Evolutionary conservation across 2,329 filamentous ascomycete genomes (phyloP).

Genomic region (Xylaria sp.): DNA sequence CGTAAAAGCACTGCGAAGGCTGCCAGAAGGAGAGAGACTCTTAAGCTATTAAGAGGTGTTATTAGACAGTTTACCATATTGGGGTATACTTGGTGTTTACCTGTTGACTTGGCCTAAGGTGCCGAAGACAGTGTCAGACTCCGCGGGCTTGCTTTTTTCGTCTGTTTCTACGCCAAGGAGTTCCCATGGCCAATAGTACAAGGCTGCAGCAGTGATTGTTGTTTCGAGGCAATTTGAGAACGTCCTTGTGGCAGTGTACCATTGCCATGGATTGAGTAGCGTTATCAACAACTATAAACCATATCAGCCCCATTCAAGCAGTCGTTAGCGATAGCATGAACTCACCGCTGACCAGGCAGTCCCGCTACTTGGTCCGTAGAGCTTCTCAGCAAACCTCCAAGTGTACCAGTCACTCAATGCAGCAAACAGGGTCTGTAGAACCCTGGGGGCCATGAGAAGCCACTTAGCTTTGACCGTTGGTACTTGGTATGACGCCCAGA

Average conservation of each 20-base stretch:
- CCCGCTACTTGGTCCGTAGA: constrained; percentile 71
- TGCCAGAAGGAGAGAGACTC: constrained; percentile 73
- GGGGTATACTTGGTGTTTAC: constrained; percentile 32
- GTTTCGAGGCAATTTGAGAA: constrained; percentile 94
- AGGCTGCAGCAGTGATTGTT: constrained; percentile 79
- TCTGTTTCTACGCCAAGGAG: constrained; percentile 55
- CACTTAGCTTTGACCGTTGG: constrained; percentile 65
- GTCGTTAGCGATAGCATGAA: constrained; percentile 27
- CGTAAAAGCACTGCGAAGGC: constrained; percentile 83
- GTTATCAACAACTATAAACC: constrained; percentile 68
- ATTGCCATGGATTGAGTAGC: constrained; percentile 87
- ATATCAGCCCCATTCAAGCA: constrained; percentile 22
- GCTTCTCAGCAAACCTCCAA: constrained; percentile 76
- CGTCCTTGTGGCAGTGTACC: constrained; percentile 91
- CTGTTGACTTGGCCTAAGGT: constrained; percentile 41
- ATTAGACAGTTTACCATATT: constrained; percentile 7
- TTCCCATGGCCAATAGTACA: constrained; percentile 88
- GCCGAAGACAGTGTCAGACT: constrained; percentile 38
- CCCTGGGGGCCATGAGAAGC: constrained; percentile 73
- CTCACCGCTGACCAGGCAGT: constrained; percentile 74
- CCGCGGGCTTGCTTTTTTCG: constrained; percentile 49
- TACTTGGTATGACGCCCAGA: constrained; percentile 55
- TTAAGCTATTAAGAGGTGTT: constrained; percentile 49
- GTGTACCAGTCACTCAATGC: constrained; percentile 84
- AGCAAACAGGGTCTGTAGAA: constrained; percentile 78